phyloP scores from a whole-genome alignment of 352 stramenopile species.

The Phytophthora chlamydospora region DNA sequence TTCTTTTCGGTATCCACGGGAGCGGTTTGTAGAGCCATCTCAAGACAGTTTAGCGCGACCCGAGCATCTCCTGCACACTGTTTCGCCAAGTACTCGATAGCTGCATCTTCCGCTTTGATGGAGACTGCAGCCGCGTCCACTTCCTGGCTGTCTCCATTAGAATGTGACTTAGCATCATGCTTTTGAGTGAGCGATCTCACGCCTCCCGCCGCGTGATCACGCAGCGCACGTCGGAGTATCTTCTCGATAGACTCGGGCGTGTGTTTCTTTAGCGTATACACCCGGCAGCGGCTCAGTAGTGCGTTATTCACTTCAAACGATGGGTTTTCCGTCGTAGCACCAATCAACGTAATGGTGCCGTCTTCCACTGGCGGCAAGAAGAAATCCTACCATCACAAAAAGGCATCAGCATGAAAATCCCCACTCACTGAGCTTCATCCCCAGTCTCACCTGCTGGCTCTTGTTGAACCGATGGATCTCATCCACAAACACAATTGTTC shows the following conservation, averaged over 20 bases:
- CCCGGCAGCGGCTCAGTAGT: slow-evolving; percentile 76
- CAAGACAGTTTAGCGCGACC: slow-evolving; percentile 82
- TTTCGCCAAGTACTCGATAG: slow-evolving; percentile 69
- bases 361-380: slow-evolving; percentile 86
- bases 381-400: slow-evolving; percentile 52
- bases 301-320: slow-evolving; percentile 91
- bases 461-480: slow-evolving; percentile 92
- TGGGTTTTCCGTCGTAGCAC: slow-evolving; percentile 90
- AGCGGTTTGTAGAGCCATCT: slow-evolving; percentile 76
- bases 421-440: neutral
- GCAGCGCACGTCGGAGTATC: slow-evolving; percentile 72
- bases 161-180: slow-evolving; percentile 7
- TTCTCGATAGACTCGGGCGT: slow-evolving; percentile 59
- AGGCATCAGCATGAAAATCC: neutral
- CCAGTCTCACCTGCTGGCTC: slow-evolving; percentile 62
- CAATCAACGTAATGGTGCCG: slow-evolving; percentile 86
- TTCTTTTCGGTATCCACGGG: slow-evolving; percentile 31
- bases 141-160: slow-evolving; percentile 14
- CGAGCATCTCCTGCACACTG: slow-evolving; percentile 83
- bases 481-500: slow-evolving; percentile 89
- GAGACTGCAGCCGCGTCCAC: slow-evolving; percentile 2
- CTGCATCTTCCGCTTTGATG: slow-evolving; percentile 59
- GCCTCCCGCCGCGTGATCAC: slow-evolving; percentile 33
- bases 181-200: slow-evolving; percentile 36
- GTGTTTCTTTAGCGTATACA: slow-evolving; percentile 83